Conservation (phyloP, 1,284 basidiomycete genomes). For the Rhodotorula sp. region DNA sequence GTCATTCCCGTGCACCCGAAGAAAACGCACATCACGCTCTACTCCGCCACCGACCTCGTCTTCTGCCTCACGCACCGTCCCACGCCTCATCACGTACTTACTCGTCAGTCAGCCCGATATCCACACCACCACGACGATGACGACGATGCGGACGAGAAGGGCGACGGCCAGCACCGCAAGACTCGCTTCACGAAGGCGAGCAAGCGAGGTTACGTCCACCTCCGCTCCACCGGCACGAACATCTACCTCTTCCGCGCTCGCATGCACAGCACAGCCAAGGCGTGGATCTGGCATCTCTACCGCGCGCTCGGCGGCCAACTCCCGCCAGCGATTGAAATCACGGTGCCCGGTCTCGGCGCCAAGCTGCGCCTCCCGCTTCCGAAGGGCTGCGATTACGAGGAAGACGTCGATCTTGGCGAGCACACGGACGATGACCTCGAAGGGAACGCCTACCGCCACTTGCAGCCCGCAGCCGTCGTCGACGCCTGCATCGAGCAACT, state of each 20-base stretch:
- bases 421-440: background rate
- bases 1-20: slow-evolving; percentile 31
- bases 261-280: slow-evolving; percentile 29
- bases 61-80: slow-evolving; percentile 39
- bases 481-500: slow-evolving; percentile 32
- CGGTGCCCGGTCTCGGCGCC: slow-evolving; percentile 30
- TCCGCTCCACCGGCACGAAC: slow-evolving; percentile 38
- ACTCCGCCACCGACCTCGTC: slow-evolving; percentile 40
- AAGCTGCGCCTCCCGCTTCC: slow-evolving; percentile 35
- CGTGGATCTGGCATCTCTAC: slow-evolving; percentile 40
- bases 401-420: slow-evolving; percentile 10
- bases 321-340: slow-evolving; percentile 32
- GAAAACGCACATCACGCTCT: slow-evolving; percentile 38
- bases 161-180: slow-evolving; percentile 1
- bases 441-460: slow-evolving; percentile 1
- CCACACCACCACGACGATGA: background rate
- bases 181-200: slow-evolving; percentile 18
- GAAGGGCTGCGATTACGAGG: slow-evolving; percentile 1
- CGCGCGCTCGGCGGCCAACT: slow-evolving; percentile 31
- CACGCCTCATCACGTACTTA: background rate
- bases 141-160: background rate
- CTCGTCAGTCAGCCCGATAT: background rate
- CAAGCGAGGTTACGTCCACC: slow-evolving; percentile 32
- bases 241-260: slow-evolving; percentile 39
- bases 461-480: slow-evolving; percentile 17